Evolutionary conservation across 2,329 filamentous ascomycete species (phyloP).

Genomic region (Colletotrichum viniferum): DNA sequence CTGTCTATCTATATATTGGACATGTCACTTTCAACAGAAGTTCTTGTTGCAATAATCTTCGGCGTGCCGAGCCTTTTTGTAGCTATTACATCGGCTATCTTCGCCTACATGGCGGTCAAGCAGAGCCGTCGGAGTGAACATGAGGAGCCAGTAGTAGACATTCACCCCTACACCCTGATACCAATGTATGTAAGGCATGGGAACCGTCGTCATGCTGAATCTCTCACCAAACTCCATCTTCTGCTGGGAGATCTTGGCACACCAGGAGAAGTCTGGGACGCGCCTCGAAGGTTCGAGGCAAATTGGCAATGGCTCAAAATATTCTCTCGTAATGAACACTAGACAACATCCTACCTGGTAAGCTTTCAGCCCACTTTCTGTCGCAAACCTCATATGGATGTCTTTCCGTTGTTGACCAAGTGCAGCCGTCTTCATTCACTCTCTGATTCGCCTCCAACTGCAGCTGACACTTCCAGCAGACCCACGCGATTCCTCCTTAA

Average conservation of each 20-base stretch:
- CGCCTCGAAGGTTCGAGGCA: neutral
- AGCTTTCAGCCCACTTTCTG: too few relatives aligned
- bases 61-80: neutral
- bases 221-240: neutral
- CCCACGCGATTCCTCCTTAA: fast-evolving
- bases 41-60: neutral
- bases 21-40: neutral
- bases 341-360: neutral
- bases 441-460: too few relatives aligned
- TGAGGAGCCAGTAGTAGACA: fast-evolving
- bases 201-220: neutral
- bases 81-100: neutral
- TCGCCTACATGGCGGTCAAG: neutral
- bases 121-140: neutral
- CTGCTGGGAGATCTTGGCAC: fast-evolving
- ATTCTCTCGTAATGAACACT: fast-evolving
- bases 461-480: too few relatives aligned
- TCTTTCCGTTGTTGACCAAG: too few relatives aligned
- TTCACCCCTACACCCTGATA: neutral
- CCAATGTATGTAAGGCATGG: neutral
- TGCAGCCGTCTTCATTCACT: too few relatives aligned
- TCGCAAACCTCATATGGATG: too few relatives aligned
- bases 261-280: neutral
- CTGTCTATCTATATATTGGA: too few relatives aligned
- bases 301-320: neutral